Evolutionary conservation across 352 stramenopile species (phyloP).

Genomic region (Globisporangium rhizosaccharum): DNA sequence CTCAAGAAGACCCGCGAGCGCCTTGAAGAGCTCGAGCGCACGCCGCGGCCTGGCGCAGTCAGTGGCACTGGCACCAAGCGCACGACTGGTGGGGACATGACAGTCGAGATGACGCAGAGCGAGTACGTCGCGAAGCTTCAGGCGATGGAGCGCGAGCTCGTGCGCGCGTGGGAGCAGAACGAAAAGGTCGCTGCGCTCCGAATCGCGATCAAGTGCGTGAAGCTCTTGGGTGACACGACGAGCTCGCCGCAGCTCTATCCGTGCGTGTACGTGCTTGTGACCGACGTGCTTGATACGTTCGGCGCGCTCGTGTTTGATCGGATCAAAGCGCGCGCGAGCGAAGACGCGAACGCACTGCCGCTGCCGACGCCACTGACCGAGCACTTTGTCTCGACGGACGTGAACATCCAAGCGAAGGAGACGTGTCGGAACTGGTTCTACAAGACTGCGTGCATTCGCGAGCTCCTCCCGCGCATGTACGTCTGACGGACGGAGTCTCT

Average conservation of each 20-base stretch:
- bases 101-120: constrained; percentile 72
- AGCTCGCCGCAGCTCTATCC: constrained; percentile 84
- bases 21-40: constrained; percentile 56
- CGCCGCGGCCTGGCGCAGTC: neutral
- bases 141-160: constrained; percentile 64
- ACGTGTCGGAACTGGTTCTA: constrained; percentile 94
- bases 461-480: constrained; percentile 88
- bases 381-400: constrained; percentile 69
- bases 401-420: constrained; percentile 86
- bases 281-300: constrained; percentile 84
- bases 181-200: constrained; percentile 86
- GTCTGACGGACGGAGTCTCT: constrained; percentile 5
- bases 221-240: constrained; percentile 76
- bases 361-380: constrained; percentile 49
- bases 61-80: constrained; percentile 2
- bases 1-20: constrained; percentile 67
- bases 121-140: constrained; percentile 82
- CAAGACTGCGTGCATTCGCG: constrained; percentile 91
- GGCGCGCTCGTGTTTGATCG: constrained; percentile 82
- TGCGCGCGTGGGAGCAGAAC: constrained; percentile 74
- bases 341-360: constrained; percentile 52
- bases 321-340: constrained; percentile 59
- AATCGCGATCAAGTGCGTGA: constrained; percentile 89
- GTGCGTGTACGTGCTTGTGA: constrained; percentile 86
- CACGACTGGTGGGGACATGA: constrained; percentile 18